These are phyloP conservation scores for Trypanosoma vivax DNA, from an alignment of 208 protist species.

Conservation along the genomic window DNA sequence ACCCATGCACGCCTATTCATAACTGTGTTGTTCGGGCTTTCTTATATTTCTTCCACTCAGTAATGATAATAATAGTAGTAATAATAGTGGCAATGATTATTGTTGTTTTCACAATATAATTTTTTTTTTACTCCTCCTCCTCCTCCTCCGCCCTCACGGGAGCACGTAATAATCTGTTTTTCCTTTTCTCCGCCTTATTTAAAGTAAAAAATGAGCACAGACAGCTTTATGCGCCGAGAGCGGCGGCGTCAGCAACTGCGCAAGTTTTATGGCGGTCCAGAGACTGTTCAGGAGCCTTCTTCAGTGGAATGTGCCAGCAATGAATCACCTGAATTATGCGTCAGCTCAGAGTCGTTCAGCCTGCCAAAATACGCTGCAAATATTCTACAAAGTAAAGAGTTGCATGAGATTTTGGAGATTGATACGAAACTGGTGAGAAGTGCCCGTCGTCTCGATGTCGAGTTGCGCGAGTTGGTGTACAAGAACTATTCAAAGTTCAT, in stretches of 20 bases:
- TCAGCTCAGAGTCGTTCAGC: slow-evolving; percentile 84
- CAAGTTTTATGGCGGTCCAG: slow-evolving; percentile 74
- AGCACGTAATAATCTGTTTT: not conserved
- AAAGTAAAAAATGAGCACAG: slow-evolving; percentile 9
- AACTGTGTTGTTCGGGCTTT: too few relatives aligned
- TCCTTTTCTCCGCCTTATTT: not conserved
- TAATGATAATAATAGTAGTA: too few relatives aligned
- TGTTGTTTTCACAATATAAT: not conserved
- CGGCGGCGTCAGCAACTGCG: slow-evolving; percentile 70
- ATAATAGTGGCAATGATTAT: not conserved
- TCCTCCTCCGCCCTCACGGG: too few relatives aligned
- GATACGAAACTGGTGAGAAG: slow-evolving; percentile 74
- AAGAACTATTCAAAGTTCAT: slow-evolving; percentile 99
- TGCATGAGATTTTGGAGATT: slow-evolving; percentile 71
- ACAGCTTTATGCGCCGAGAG: slow-evolving; percentile 37
- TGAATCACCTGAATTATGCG: slow-evolving; percentile 68
- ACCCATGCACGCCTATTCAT: not conserved
- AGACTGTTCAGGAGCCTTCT: slow-evolving; percentile 14
- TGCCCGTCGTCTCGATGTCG: slow-evolving; percentile 82
- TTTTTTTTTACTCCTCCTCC: slow-evolving; percentile 1
- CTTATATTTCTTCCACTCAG: too few relatives aligned
- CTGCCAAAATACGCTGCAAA: slow-evolving; percentile 74
- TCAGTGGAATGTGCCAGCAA: too few relatives aligned
- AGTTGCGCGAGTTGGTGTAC: slow-evolving; percentile 98
- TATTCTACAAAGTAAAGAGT: slow-evolving; percentile 56